phyloP scores from a whole-genome alignment of 2,329 filamentous ascomycete genomes.

The Hymenoscyphus linearis region DNA sequence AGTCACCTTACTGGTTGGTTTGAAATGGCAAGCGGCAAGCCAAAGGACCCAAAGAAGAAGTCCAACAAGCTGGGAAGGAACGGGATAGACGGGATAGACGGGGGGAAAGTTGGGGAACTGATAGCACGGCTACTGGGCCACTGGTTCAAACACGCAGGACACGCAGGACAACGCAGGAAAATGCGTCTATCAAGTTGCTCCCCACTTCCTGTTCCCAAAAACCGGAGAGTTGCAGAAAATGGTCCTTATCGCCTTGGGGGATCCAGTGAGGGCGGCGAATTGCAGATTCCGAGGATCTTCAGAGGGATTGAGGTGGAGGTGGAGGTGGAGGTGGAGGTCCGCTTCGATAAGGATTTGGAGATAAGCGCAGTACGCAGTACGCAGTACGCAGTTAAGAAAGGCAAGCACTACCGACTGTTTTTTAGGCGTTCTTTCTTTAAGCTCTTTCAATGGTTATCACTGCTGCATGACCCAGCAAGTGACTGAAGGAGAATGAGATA shows the following conservation, averaged over 20 bases:
- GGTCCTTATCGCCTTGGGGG: slow-evolving; percentile 1
- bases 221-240: not conserved
- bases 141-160: not conserved
- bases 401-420: not conserved
- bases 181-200: slow-evolving; percentile 7
- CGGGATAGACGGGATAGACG: not conserved
- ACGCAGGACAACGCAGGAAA: not conserved
- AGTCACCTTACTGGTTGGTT: not conserved
- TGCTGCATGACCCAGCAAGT: slow-evolving; percentile 24
- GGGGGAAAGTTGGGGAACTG: not conserved
- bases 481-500: slow-evolving; percentile 30
- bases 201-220: slow-evolving; percentile 1
- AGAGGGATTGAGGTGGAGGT: slow-evolving; percentile 1
- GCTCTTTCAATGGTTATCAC: slow-evolving; percentile 22
- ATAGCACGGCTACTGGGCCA: slow-evolving; percentile 19
- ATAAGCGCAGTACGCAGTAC: not conserved
- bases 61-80: slow-evolving; percentile 14
- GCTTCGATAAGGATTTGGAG: not conserved
- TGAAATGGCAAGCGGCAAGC: slow-evolving; percentile 4
- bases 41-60: slow-evolving; percentile 16
- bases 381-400: slow-evolving; percentile 2
- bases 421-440: not conserved
- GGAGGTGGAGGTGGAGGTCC: not conserved
- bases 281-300: not conserved
- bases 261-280: slow-evolving; percentile 7